Percentiles rank a stretch among this genome's conserved stretches.
Evolutionary conservation across 352 stramenopile genomes (phyloP).

Genomic region (Aphanomyces invadans): DNA sequence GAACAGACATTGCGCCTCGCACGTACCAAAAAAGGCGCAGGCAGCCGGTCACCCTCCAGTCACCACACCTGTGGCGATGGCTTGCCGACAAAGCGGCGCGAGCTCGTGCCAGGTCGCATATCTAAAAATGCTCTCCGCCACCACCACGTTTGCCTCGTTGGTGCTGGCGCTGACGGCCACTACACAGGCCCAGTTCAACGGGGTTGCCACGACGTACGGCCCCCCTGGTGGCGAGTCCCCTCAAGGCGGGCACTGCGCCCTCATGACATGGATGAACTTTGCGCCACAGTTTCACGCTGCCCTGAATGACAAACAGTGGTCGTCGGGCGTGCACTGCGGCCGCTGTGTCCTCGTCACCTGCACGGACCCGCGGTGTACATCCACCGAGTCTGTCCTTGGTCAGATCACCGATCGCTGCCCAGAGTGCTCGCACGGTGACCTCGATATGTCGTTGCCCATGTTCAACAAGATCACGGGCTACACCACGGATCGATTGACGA

Average conservation of each 20-base stretch:
- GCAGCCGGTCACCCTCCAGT: too few species aligned
- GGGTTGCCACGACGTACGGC: constrained; percentile 23
- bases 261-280: constrained; percentile 20
- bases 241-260: constrained; percentile 11
- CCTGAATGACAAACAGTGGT: constrained; percentile 45
- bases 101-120: too few species aligned
- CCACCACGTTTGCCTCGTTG: not conserved
- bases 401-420: constrained; percentile 34
- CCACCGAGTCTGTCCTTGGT: constrained; percentile 19
- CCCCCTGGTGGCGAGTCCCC: constrained; percentile 3
- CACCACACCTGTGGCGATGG: too few species aligned
- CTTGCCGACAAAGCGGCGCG: too few species aligned
- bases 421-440: constrained; percentile 26
- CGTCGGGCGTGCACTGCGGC: constrained; percentile 36
- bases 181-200: not conserved
- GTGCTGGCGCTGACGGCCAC: not conserved
- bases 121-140: not conserved
- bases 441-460: constrained; percentile 29
- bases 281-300: constrained; percentile 29
- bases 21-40: too few species aligned
- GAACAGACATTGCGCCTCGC: too few species aligned
- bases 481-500: constrained; percentile 19
- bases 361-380: constrained; percentile 8
- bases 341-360: constrained; percentile 32
- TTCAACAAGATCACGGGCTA: constrained; percentile 31